Percentiles rank a stretch among this genome's conserved stretches.
These are phyloP conservation scores for Verticillium nonalfalfae DNA, from an alignment of 2,329 filamentous ascomycete genomes.

Conservation along the genomic window DNA sequence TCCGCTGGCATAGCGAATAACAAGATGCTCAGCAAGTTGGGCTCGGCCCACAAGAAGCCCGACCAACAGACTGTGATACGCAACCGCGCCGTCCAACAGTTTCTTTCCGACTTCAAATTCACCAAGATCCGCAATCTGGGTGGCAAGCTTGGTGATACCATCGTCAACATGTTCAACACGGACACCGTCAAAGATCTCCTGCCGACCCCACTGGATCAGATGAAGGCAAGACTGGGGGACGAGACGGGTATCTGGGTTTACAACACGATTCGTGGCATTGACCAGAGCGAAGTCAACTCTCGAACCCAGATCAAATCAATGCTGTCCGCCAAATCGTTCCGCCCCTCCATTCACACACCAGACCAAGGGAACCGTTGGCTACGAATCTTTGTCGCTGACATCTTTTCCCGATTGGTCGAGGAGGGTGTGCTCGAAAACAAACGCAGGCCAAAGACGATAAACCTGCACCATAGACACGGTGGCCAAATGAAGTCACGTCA, in stretches of 20 bases:
- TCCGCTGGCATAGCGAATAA: conserved; percentile 85
- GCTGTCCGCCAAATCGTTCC: conserved; percentile 93
- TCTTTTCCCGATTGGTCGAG: conserved; percentile 82
- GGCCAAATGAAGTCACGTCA: conserved; percentile 70
- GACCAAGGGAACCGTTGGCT: conserved; percentile 84
- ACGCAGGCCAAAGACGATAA: conserved; percentile 78
- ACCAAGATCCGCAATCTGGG: conserved; percentile 94
- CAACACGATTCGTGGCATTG: conserved; percentile 76
- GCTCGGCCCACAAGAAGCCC: conserved; percentile 86
- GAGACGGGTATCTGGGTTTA: conserved; percentile 85
- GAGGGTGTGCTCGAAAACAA: conserved; percentile 86
- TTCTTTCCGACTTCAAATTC: conserved; percentile 81
- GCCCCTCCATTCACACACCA: conserved; percentile 69
- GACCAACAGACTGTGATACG: conserved; percentile 93
- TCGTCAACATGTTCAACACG: conserved; percentile 74
- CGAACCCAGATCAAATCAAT: conserved; percentile 95
- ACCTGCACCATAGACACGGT: conserved; percentile 72
- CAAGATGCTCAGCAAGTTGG: conserved; percentile 93
- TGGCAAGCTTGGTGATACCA: conserved; percentile 86
- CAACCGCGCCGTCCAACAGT: conserved; percentile 72
- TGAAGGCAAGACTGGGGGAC: conserved; percentile 73
- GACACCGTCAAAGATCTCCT: conserved; percentile 74
- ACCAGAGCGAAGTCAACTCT: conserved; percentile 81
- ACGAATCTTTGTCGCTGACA: conserved; percentile 85
- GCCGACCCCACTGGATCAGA: conserved; percentile 62